Conservation (phyloP, 225 moss, liverwort and hornwort genomes). For the Takakia lepidozioides region DNA sequence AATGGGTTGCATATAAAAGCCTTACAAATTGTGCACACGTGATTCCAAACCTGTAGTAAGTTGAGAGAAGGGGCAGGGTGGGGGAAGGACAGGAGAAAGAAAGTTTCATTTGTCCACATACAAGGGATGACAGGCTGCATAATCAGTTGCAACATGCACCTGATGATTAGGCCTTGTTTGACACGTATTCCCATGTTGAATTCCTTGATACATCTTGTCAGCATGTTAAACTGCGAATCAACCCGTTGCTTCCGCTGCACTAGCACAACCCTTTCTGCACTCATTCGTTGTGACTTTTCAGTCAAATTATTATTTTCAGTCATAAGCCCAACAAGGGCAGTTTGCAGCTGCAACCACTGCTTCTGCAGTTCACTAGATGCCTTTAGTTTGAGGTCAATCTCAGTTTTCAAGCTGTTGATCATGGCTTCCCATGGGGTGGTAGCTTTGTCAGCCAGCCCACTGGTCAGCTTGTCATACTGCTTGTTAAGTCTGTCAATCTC, state of each 20-base stretch:
- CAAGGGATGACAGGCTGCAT: no score
- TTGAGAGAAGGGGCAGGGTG: no score
- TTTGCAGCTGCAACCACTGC: slow-evolving; percentile 68
- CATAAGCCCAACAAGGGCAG: slow-evolving; percentile 44
- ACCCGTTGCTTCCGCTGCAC: slow-evolving; percentile 52
- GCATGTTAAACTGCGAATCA: slow-evolving; percentile 33
- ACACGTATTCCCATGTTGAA: slow-evolving; percentile 35
- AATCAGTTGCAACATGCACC: slow-evolving; percentile 9
- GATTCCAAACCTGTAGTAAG: slow-evolving; percentile 42
- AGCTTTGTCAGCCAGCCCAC: slow-evolving; percentile 19
- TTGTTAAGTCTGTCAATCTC: slow-evolving; percentile 57
- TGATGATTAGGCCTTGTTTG: slow-evolving; percentile 55
- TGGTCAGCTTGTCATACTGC: slow-evolving; percentile 43
- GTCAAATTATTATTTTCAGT: slow-evolving; percentile 57
- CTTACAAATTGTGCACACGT: slow-evolving; percentile 58
- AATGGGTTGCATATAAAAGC: no score
- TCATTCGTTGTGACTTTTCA: slow-evolving; percentile 46
- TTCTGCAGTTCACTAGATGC: slow-evolving; percentile 75
- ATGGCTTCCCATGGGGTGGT: slow-evolving; percentile 81
- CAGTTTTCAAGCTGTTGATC: slow-evolving; percentile 51
- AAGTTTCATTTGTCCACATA: no score
- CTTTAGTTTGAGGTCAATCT: slow-evolving; percentile 44
- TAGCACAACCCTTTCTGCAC: slow-evolving; percentile 39
- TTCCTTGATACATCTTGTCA: slow-evolving; percentile 42
- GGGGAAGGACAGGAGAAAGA: no score